These are phyloP conservation scores for Talaromyces rugulosus DNA, from an alignment of 2,329 filamentous ascomycete genomes.

Conservation along the genomic window DNA sequence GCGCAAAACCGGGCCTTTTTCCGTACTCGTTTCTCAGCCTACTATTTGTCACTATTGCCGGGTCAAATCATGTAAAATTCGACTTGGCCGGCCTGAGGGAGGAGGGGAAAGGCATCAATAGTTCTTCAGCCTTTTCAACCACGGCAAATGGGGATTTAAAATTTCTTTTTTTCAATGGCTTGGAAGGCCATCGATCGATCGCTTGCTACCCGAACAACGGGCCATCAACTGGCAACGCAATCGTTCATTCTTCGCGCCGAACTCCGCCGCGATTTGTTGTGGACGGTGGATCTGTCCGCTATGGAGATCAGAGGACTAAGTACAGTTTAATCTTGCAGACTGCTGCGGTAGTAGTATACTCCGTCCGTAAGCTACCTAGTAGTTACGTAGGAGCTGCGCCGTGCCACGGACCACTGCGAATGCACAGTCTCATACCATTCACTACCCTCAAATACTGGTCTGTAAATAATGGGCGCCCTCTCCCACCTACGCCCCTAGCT, in stretches of 20 bases:
- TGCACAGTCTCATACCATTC: neutral
- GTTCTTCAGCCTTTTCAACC: neutral
- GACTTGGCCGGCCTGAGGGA: neutral
- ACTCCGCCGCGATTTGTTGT: neutral
- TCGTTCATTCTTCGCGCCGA: constrained; percentile 9
- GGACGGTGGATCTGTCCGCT: constrained; percentile 12
- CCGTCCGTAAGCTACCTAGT: neutral
- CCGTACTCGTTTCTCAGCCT: neutral
- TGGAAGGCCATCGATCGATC: neutral
- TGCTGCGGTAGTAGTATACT: neutral
- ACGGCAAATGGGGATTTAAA: neutral
- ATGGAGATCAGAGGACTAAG: constrained; percentile 13
- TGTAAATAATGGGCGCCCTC: neutral
- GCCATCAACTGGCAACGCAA: neutral
- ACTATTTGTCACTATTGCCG: constrained; percentile 1
- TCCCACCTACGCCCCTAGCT: neutral
- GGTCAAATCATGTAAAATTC: neutral
- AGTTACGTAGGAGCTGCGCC: neutral
- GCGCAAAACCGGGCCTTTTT: constrained; percentile 8
- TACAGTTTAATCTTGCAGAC: constrained; percentile 1
- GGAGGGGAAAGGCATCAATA: neutral
- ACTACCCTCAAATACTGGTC: constrained; percentile 4
- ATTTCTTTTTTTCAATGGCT: neutral
- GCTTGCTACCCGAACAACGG: neutral
- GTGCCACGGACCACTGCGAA: constrained; percentile 5